These are phyloP conservation scores for Dactylellina parvicollis DNA, from an alignment of 2,329 filamentous ascomycete genomes.

Conservation along the genomic window DNA sequence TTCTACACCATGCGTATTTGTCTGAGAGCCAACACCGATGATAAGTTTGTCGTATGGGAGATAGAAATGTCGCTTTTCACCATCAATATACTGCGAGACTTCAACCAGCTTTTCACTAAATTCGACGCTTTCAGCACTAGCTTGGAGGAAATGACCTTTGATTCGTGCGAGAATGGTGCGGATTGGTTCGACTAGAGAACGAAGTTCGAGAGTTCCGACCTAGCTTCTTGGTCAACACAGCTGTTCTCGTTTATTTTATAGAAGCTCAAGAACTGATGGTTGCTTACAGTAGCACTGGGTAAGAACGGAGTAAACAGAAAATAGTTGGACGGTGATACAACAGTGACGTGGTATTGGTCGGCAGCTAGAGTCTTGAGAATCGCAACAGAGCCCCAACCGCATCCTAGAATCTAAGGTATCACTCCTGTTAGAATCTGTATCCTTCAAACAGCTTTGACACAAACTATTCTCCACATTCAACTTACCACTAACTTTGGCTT, in stretches of 20 bases:
- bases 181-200: constrained; percentile 92
- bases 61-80: constrained; percentile 84
- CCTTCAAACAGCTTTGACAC: not conserved
- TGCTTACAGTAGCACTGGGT: constrained; percentile 80
- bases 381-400: constrained; percentile 94
- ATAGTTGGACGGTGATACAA: constrained; percentile 93
- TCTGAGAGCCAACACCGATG: constrained; percentile 85
- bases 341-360: constrained; percentile 93
- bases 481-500: constrained; percentile 89
- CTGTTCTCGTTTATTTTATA: not conserved
- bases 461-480: not conserved
- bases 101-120: constrained; percentile 93
- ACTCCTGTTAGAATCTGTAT: constrained; percentile 3
- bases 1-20: constrained; percentile 94
- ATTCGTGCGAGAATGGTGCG: constrained; percentile 81
- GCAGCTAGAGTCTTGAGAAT: constrained; percentile 88
- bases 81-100: constrained; percentile 77
- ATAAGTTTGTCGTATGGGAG: constrained; percentile 97
- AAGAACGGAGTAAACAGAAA: constrained; percentile 99
- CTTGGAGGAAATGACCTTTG: constrained; percentile 88
- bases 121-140: constrained; percentile 85
- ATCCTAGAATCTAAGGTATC: constrained; percentile 69
- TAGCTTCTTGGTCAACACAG: constrained; percentile 1
- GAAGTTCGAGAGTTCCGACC: constrained; percentile 86
- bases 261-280: not conserved